Evolutionary conservation across 2,329 filamentous ascomycete species (phyloP), one percentile per base, ranked within the genome.

Genomic region (Aureobasidium mangrovei): DNA sequence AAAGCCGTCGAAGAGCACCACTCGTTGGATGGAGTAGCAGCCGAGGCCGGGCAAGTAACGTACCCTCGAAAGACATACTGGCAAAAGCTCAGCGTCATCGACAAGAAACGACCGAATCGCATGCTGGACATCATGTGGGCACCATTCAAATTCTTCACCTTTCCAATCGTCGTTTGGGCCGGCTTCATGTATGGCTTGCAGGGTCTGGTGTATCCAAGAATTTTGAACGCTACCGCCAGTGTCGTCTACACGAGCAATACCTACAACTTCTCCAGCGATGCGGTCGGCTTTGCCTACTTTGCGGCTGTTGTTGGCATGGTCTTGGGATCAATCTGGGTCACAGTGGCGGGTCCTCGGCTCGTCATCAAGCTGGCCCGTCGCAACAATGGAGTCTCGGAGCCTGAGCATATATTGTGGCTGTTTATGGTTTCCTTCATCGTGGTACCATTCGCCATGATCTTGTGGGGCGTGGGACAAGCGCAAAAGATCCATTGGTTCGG

Each of bases 31-130:
- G 12, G 26, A n/a, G 24, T n/a, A 31, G 31, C 40, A 7, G 32
- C 56, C 12, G 68, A 71, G 54, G 42, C 58, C 1, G 68, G 69
- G 6, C 61, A 64, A 41, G 55, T 60, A 1, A 45, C 58, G 1
- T 69, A 66, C 59, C 65, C 65, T 2, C 63, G 67, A 6, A 75
- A 74, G 62, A 71, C 70, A 0, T 74, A 70, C 53, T 52, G 65
- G 39, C 69, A 74, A 51, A 77, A 74, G 54, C 65, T 76, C 47
- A 65, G 69, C 0, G 52, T 76, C 7, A 61, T 64, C 35, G 69
- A 71, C 60, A 70, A 69, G 54, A 64, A 69, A 49, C 70, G 73
- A 10, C 73, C 72, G 0, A 56, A 77, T 67, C 2, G 69, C 65
- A 24, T 76, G 66, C 29, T 70, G 7, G 66, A 71, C 35, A 67